Percentiles rank a stretch among this genome's conserved stretches.
These are phyloP conservation scores for Posidonia australis DNA, from an alignment of 106 monocot genomes.

Conservation along the genomic window DNA sequence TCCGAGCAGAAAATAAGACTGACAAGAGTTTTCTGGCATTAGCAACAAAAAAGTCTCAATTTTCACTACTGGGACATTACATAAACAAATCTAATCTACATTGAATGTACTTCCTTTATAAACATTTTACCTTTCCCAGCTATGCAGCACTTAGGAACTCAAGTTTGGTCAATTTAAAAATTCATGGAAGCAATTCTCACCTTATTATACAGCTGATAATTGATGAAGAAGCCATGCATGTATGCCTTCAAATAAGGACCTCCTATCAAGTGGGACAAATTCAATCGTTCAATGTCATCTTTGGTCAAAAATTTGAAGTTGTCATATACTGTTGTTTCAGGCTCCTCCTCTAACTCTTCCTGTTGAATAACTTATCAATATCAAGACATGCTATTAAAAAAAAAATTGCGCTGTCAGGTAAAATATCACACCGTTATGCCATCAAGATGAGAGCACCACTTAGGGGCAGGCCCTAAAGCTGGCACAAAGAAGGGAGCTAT, in stretches of 20 bases:
- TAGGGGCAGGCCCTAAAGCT: slow-evolving; percentile 83
- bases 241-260: slow-evolving; percentile 50
- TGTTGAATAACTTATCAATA: slow-evolving; percentile 14
- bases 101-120: too few species aligned
- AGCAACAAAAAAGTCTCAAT: too few species aligned
- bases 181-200: slow-evolving; percentile 15
- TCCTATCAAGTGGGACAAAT: slow-evolving; percentile 61
- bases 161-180: too few species aligned
- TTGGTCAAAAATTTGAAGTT: slow-evolving; percentile 81
- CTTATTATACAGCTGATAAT: slow-evolving; percentile 71
- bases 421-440: slow-evolving; percentile 45
- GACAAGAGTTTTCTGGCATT: too few species aligned
- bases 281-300: slow-evolving; percentile 76
- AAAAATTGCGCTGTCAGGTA: neutral
- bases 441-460: slow-evolving; percentile 86
- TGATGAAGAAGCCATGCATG: slow-evolving; percentile 80
- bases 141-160: too few species aligned
- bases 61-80: too few species aligned
- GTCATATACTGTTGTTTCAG: slow-evolving; percentile 64
- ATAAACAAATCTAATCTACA: too few species aligned
- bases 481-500: slow-evolving; percentile 88
- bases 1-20: too few species aligned
- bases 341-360: slow-evolving; percentile 90
- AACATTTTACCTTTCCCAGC: too few species aligned
- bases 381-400: neutral